Base-by-base conservation (phyloP, 106 monocot genomes). In the Allium cepa region DNA sequence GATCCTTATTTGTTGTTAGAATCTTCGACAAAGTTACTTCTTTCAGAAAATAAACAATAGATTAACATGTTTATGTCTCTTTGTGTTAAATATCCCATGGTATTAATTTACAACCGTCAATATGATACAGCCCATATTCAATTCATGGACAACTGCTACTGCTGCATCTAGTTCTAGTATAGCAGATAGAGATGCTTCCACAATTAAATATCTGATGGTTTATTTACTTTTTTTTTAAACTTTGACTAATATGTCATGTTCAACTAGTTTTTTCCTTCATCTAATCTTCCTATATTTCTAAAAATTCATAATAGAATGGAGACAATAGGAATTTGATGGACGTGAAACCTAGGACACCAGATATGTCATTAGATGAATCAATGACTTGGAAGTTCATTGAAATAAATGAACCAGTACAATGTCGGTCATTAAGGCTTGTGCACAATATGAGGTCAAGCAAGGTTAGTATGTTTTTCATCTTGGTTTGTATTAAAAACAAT, bases 381-480 rank as follows among this genome's bases (percentile, higher is more conserved):
- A 93, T 88, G 73, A 80, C 85, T 18, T 88, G 92, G 92, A 93
- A 88, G 69, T 85, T 85, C 46, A 88, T 85, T 50, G 92, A 93
- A 75, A 85, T 93, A 53, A 79, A 16, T 60, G 92, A 93, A 75
- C 83, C 85, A 56, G n/a, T 75, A 67, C 88, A 93, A 50, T 93
- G 88, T 66, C 77, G 88, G 58, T 93, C 92, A 47, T 73, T 93
- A 58, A 80, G 77, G 71, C 84, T 93, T 47, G 70, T 74, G 65
- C 88, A 88, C 81, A 88, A 83, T 63, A 14, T 85, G n/a, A 83
- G 85, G 78, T 67, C 88, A 60, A 85, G 85, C 85, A 93, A 93
- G 88, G 92, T 82, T 72, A 53, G 8, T 13, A 28, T 47, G 47
- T 66, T 58, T 53, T 8, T 58, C 55, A 22, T 60, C 22, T 1